phyloP scores from a whole-genome alignment of 108 stramenopile species.

The Nannochloropsis salina region DNA sequence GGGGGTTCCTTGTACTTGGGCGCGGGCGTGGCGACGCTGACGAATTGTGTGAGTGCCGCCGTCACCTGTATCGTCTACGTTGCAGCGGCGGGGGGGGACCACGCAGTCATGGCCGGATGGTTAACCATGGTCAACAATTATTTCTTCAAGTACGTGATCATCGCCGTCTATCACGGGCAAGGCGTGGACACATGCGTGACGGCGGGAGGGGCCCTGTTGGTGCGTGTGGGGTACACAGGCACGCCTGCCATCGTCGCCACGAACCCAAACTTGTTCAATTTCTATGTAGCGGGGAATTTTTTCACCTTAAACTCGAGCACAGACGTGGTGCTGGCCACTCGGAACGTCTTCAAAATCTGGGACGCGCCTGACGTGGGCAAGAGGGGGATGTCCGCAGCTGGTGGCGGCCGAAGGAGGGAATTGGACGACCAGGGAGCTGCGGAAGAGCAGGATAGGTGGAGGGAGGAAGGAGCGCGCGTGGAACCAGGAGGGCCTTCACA shows the following conservation, averaged over 20 bases:
- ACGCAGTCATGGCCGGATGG: neutral
- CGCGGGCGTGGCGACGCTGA: constrained; percentile 5
- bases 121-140: constrained; percentile 10
- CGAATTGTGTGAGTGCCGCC: neutral
- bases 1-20: neutral
- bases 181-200: neutral
- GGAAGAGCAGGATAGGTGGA: neutral
- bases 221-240: neutral
- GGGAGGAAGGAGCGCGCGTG: neutral
- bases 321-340: constrained; percentile 15
- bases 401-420: neutral
- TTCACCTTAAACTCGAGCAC: neutral
- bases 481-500: neutral
- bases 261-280: neutral
- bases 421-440: neutral
- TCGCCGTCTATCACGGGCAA: neutral
- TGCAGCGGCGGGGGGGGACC: neutral
- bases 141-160: constrained; percentile 18
- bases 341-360: neutral
- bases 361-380: neutral
- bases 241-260: neutral
- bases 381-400: neutral
- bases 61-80: neutral
- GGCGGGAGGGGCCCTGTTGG: neutral
- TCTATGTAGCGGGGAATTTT: neutral